Evolutionary conservation across 2,329 filamentous ascomycete species (phyloP).

Genomic region (Fragosphaeria purpurea): DNA sequence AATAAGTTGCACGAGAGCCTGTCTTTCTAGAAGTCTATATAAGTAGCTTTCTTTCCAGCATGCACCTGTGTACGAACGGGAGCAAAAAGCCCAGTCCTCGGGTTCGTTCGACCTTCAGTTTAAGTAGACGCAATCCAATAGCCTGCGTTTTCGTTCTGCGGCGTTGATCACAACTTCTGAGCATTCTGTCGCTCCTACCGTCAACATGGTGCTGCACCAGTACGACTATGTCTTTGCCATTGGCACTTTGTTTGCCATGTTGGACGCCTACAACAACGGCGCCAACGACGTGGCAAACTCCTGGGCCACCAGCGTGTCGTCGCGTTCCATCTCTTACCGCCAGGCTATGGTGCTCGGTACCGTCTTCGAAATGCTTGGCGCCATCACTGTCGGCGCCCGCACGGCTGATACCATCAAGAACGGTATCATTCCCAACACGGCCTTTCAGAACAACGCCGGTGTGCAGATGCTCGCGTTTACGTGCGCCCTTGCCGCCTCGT

Average conservation of each 20-base stretch:
- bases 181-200: too few species aligned
- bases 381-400: slow-evolving; percentile 56
- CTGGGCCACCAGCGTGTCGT: slow-evolving; percentile 74
- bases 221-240: slow-evolving; percentile 67
- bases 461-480: slow-evolving; percentile 61
- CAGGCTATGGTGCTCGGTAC: slow-evolving; percentile 58
- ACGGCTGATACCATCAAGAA: slow-evolving; percentile 74
- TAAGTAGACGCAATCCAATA: too few species aligned
- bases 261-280: slow-evolving; percentile 71
- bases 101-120: too few species aligned
- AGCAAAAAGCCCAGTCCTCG: too few species aligned
- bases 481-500: slow-evolving; percentile 53
- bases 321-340: slow-evolving; percentile 61
- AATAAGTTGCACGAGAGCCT: too few species aligned
- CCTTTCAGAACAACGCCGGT: slow-evolving; percentile 51
- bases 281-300: slow-evolving; percentile 80
- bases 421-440: slow-evolving; percentile 53
- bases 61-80: too few species aligned
- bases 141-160: too few species aligned
- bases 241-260: slow-evolving; percentile 65
- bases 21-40: too few species aligned
- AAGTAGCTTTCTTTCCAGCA: too few species aligned
- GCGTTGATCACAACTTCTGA: too few species aligned
- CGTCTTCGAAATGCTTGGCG: slow-evolving; percentile 59
- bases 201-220: slow-evolving; percentile 44